phyloP scores from a whole-genome alignment of 805 yeast genomes.

The Lachancea meyersii region DNA sequence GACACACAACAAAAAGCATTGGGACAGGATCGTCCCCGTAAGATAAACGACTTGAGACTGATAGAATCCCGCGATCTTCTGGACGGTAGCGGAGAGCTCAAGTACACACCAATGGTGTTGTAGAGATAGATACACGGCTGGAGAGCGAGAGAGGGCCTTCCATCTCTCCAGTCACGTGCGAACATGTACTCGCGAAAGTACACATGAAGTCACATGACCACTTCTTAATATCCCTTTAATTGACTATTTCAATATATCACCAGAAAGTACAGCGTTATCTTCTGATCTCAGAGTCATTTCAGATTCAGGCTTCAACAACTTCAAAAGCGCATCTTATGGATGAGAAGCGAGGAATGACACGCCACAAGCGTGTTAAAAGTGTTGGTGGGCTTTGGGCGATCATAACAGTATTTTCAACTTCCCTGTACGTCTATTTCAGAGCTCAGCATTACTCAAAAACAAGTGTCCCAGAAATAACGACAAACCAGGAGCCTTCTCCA shows the following conservation, averaged over 20 bases:
- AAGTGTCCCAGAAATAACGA: too few relatives aligned
- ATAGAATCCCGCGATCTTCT: slow-evolving; percentile 38
- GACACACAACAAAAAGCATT: not conserved
- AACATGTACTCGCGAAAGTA: not conserved
- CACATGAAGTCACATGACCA: too few relatives aligned
- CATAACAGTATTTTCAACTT: not conserved
- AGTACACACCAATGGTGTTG: slow-evolving; percentile 5
- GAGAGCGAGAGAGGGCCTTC: not conserved
- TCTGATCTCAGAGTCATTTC: too few relatives aligned
- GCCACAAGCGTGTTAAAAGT: not conserved
- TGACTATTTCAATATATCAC: too few relatives aligned
- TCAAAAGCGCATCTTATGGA: slow-evolving; percentile 2
- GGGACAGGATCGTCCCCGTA: slow-evolving; percentile 2
- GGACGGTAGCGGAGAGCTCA: slow-evolving; percentile 3
- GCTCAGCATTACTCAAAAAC: not conserved
- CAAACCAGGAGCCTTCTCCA: not conserved
- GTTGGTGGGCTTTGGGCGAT: not conserved
- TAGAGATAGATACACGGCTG: not conserved
- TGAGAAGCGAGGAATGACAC: slow-evolving; percentile 1
- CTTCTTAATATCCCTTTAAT: too few relatives aligned
- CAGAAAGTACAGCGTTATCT: too few relatives aligned
- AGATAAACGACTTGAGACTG: slow-evolving; percentile 40
- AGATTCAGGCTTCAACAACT: not conserved
- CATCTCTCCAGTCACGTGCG: too few relatives aligned
- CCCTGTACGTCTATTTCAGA: not conserved